Percentiles rank a stretch among this genome's conserved stretches.
Evolutionary conservation across 306 rosid species (phyloP).

Genomic region (Fagus crenata): DNA sequence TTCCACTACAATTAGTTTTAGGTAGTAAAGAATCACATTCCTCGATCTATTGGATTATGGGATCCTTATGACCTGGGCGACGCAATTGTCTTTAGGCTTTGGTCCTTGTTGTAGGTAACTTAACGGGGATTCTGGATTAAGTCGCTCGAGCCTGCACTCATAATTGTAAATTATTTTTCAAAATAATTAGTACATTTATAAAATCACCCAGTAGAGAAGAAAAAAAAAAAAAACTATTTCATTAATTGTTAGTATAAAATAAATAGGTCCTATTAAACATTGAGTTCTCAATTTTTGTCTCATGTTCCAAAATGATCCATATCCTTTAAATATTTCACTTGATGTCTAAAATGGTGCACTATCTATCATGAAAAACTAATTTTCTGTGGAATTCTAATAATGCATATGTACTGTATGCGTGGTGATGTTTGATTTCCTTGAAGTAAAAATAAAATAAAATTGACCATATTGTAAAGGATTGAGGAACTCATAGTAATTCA

Average conservation of each 20-base stretch:
- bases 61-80: conserved; percentile 26
- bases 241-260: no score
- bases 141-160: conserved; percentile 23
- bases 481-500: no score
- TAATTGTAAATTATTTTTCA: neutral
- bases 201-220: neutral
- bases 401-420: neutral
- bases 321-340: neutral
- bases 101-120: conserved; percentile 17
- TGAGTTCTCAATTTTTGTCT: no score
- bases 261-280: no score
- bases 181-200: neutral
- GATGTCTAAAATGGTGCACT: no score
- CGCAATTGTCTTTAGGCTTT: conserved; percentile 30
- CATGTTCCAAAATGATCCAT: no score
- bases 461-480: no score
- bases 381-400: neutral
- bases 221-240: neutral
- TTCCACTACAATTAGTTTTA: neutral
- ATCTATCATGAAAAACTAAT: neutral
- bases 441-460: no score
- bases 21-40: neutral
- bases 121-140: conserved; percentile 28
- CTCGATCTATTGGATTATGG: neutral
- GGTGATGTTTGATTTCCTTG: no score